Conservation (phyloP, 495 filamentous ascomycete genomes). For the Talaromyces wortmannii region DNA sequence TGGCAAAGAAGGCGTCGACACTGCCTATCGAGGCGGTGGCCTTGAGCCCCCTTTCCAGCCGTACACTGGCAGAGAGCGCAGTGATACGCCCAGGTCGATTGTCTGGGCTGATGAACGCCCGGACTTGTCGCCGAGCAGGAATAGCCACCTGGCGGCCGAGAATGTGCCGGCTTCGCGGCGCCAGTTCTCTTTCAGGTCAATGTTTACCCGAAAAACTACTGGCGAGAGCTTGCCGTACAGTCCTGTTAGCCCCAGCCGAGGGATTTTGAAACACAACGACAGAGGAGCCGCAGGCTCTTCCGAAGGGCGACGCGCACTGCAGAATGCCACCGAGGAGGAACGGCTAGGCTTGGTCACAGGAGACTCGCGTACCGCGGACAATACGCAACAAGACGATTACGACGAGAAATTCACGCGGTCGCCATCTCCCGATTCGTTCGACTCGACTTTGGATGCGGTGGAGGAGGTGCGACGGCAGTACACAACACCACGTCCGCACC, state of each 20-base stretch:
- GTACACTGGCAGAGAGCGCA: conserved; percentile 10
- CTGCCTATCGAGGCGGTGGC: conserved; percentile 23
- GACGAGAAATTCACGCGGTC: conserved; percentile 23
- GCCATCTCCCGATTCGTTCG: conserved; percentile 9
- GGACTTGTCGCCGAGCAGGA: conserved; percentile 8
- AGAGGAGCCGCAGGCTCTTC: conserved; percentile 1
- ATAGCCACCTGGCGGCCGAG: conserved; percentile 6
- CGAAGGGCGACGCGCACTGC: conserved; percentile 19
- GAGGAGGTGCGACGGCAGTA: conserved; percentile 9
- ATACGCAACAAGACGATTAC: conserved; percentile 13
- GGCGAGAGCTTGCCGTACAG: conserved; percentile 26
- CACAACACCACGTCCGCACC: conserved; percentile 11
- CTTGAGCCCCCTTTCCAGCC: conserved; percentile 12
- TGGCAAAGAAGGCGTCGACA: conserved; percentile 40
- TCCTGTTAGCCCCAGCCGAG: conserved; percentile 18
- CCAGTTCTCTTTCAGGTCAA: conserved; percentile 87
- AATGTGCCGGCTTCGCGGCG: conserved; percentile 42
- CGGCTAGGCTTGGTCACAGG: conserved; percentile 78
- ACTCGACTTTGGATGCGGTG: conserved; percentile 9
- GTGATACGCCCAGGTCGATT: conserved; percentile 29
- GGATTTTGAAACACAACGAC: conserved; percentile 40
- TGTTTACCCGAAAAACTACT: conserved; percentile 51
- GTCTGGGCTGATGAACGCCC: conserved; percentile 28
- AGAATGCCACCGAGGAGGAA: conserved; percentile 78
- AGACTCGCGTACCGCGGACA: conserved; percentile 33